These are phyloP conservation scores for Deinandra increscens DNA, from an alignment of 129 eudicot species.

Conservation along the genomic window DNA sequence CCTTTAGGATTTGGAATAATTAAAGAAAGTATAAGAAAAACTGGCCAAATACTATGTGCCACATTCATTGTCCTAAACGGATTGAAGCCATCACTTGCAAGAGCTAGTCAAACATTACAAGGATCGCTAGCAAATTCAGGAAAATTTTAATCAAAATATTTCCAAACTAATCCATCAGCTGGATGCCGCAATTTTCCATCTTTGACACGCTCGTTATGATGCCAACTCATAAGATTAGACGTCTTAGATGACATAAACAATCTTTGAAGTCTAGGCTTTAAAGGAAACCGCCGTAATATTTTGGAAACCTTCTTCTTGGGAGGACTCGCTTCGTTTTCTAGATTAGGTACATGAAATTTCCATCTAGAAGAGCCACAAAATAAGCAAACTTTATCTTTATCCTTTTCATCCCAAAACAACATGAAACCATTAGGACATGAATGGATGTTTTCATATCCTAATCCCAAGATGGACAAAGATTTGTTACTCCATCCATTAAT, in stretches of 20 bases:
- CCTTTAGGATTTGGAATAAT: no score
- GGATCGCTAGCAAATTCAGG: not conserved
- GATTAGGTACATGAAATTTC: not conserved
- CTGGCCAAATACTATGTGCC: no score
- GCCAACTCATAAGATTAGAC: no score
- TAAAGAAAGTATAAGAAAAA: no score
- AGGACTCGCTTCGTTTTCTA: not conserved
- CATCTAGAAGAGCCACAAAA: not conserved
- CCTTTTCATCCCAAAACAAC: not conserved
- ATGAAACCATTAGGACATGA: no score
- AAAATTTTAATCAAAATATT: not conserved
- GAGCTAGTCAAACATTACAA: no score
- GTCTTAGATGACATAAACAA: no score
- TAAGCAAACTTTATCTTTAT: not conserved
- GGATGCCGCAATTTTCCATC: no score
- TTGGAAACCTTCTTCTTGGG: not conserved
- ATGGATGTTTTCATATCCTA: no score
- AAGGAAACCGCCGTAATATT: not conserved
- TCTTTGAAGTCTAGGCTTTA: slow-evolving; percentile 6
- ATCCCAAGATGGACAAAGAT: not conserved
- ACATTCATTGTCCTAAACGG: no score
- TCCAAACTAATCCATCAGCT: not conserved
- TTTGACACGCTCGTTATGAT: no score
- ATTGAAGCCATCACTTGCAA: no score
- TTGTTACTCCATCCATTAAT: not conserved